Percentiles rank a stretch among this genome's conserved stretches.
Conservation (phyloP, 2,329 filamentous ascomycete genomes). For the Colletotrichum noveboracense region DNA sequence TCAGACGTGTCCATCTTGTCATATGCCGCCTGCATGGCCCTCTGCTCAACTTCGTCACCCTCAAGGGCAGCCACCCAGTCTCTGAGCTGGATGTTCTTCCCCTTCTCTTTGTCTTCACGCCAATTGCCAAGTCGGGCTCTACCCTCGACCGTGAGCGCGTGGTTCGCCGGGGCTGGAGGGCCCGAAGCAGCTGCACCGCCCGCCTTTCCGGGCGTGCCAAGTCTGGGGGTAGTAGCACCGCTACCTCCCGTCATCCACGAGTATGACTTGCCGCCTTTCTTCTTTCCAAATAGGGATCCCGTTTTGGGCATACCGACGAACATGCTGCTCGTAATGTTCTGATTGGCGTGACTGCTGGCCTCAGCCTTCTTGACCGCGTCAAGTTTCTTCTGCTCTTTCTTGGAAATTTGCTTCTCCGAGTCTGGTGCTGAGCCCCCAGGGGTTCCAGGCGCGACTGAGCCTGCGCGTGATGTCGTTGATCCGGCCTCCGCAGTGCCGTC, state of each 20-base stretch:
- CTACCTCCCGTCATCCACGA: constrained; percentile 74
- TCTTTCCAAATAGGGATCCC: constrained; percentile 61
- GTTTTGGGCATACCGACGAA: constrained; percentile 70
- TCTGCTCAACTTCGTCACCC: constrained; percentile 72
- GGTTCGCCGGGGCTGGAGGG: constrained; percentile 33
- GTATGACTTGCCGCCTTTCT: constrained; percentile 71
- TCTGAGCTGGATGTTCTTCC: constrained; percentile 80
- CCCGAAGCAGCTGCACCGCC: constrained; percentile 36
- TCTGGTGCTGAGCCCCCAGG: constrained; percentile 69
- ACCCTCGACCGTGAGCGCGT: constrained; percentile 60
- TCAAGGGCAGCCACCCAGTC: constrained; percentile 84
- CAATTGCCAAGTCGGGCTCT: constrained; percentile 73
- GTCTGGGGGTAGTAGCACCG: constrained; percentile 57
- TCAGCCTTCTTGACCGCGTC: constrained; percentile 79
- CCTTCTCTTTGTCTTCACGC: constrained; percentile 80
- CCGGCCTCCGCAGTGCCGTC: constrained; percentile 60
- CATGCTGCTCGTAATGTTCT: constrained; percentile 82
- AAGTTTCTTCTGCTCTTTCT: constrained; percentile 84
- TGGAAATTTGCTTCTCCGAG: constrained; percentile 73
- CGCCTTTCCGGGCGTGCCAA: constrained; percentile 39
- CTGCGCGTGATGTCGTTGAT: constrained; percentile 53
- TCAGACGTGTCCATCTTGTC: constrained; percentile 55
- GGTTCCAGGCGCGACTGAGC: constrained; percentile 64
- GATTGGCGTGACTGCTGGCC: constrained; percentile 78
- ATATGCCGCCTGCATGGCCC: constrained; percentile 65